Conservation (phyloP, 768 basidiomycete species). For the Cystobasidium tubakii region DNA sequence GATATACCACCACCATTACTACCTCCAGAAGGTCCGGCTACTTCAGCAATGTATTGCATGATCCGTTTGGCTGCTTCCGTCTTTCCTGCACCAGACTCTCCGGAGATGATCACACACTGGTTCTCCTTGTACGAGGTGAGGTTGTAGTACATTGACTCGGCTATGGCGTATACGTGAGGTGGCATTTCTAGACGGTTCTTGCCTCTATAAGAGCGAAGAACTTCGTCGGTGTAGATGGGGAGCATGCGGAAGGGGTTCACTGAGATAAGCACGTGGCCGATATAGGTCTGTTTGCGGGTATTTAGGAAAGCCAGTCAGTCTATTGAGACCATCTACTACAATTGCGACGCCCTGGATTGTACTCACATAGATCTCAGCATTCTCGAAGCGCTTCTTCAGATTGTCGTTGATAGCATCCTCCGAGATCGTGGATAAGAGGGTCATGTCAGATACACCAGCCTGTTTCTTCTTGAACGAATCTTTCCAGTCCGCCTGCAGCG, state of each 20-base stretch:
- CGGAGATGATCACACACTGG: constrained; percentile 98
- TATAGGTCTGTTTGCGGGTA: constrained; percentile 65
- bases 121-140: constrained; percentile 99
- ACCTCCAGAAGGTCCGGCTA: constrained; percentile 58
- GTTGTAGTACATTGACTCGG: constrained; percentile 94
- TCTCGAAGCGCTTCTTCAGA: constrained; percentile 81
- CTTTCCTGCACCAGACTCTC: constrained; percentile 98
- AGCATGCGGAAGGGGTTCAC: constrained; percentile 95
- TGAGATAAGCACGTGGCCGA: constrained; percentile 96
- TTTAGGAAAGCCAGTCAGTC: too few relatives aligned
- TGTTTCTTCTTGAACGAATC: constrained; percentile 21
- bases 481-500: constrained; percentile 20
- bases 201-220: constrained; percentile 75
- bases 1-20: constrained; percentile 57
- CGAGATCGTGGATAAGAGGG: constrained; percentile 87
- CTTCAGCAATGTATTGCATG: constrained; percentile 99
- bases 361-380: constrained; percentile 78
- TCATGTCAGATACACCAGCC: constrained; percentile 92
- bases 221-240: constrained; percentile 88
- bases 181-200: constrained; percentile 98
- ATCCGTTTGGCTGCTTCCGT: constrained; percentile 98
- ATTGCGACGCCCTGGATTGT: too few relatives aligned
- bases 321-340: too few relatives aligned
- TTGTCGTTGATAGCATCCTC: constrained; percentile 98
- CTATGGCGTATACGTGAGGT: constrained; percentile 95